These are phyloP conservation scores for Xylaria curta DNA, from an alignment of 495 filamentous ascomycete genomes.

Conservation along the genomic window DNA sequence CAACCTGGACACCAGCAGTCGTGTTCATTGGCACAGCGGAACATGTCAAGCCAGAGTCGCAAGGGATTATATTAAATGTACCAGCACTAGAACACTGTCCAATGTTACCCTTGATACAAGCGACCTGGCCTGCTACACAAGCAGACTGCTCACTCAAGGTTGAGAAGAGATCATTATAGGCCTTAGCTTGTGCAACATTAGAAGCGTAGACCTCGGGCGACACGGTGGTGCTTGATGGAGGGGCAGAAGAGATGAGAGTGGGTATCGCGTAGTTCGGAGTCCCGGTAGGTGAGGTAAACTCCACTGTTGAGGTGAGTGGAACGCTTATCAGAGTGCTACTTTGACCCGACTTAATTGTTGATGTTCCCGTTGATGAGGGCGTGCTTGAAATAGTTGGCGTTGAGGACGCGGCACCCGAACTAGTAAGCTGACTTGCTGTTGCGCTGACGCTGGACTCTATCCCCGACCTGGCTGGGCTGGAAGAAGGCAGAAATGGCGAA, in stretches of 20 bases:
- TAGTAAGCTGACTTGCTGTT: slow-evolving; percentile 8
- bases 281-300: slow-evolving; percentile 38
- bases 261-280: slow-evolving; percentile 42
- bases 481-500: slow-evolving; percentile 14
- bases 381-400: slow-evolving; percentile 9
- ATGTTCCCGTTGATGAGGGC: not conserved
- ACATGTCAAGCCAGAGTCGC: slow-evolving; percentile 41
- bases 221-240: slow-evolving; percentile 43
- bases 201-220: slow-evolving; percentile 40
- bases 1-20: slow-evolving; percentile 42
- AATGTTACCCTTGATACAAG: slow-evolving; percentile 48
- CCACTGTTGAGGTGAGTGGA: slow-evolving; percentile 29
- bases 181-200: slow-evolving; percentile 47
- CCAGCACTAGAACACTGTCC: slow-evolving; percentile 40
- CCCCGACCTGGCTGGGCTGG: not conserved
- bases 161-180: slow-evolving; percentile 47
- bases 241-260: slow-evolving; percentile 44
- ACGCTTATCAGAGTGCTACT: slow-evolving; percentile 12
- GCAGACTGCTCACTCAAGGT: slow-evolving; percentile 45
- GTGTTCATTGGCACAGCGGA: slow-evolving; percentile 52
- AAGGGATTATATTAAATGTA: slow-evolving; percentile 41
- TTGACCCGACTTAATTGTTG: not conserved
- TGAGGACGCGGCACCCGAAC: not conserved
- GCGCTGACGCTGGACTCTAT: not conserved
- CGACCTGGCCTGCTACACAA: slow-evolving; percentile 47